Percentiles rank a stretch among this genome's conserved stretches.
These are phyloP conservation scores for Ophiocytium majus DNA, from an alignment of 352 stramenopile genomes.

Conservation along the genomic window DNA sequence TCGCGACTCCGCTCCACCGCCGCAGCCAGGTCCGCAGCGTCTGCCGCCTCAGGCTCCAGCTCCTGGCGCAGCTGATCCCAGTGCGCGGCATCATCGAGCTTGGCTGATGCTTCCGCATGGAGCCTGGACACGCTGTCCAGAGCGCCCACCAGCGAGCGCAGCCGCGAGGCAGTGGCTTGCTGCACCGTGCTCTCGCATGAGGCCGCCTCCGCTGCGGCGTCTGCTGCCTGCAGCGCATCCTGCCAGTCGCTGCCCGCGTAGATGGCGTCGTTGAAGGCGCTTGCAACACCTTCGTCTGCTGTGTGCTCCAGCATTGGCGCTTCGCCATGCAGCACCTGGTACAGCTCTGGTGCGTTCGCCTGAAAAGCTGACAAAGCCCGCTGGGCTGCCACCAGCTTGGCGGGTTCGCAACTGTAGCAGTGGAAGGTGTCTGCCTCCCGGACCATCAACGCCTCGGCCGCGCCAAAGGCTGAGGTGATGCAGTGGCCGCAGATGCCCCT, in stretches of 20 bases:
- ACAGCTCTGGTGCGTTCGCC: background rate
- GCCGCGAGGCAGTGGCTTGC: too few relatives aligned
- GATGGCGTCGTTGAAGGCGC: background rate
- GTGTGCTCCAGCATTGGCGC: background rate
- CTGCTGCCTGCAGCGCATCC: too few relatives aligned
- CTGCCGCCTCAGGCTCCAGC: background rate
- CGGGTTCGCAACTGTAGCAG: slow-evolving; percentile 6
- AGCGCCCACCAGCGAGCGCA: background rate
- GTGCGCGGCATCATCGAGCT: background rate
- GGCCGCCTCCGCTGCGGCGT: too few relatives aligned
- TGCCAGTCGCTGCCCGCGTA: background rate
- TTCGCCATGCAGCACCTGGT: background rate
- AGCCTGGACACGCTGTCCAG: slow-evolving; percentile 4
- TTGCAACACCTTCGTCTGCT: background rate
- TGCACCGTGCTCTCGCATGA: too few relatives aligned
- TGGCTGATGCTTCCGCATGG: background rate
- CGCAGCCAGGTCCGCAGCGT: background rate
- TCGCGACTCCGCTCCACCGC: background rate
- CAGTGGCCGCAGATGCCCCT: slow-evolving; percentile 23
- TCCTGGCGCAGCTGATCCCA: background rate
- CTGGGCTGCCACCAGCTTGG: background rate
- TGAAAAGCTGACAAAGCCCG: background rate
- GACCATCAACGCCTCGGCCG: background rate
- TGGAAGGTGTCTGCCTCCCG: background rate
- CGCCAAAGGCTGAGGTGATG: background rate